Conservation (phyloP, 192 early-diverging fungal genomes). For the Coemansia sp. region DNA sequence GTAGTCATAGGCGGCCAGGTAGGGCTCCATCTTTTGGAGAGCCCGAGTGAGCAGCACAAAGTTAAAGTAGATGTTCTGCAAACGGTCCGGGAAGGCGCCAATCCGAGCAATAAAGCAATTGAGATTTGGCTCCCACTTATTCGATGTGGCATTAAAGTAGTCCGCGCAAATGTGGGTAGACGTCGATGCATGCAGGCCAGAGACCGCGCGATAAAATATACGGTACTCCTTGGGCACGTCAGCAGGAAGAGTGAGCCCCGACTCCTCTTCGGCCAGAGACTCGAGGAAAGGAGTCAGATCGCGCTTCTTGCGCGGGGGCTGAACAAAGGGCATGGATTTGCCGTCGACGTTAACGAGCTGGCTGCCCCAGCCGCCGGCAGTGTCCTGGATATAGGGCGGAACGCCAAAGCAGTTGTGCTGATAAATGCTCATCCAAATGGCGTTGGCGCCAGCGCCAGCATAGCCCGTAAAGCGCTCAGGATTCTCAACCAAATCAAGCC, state of each 20-base stretch:
- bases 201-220: conserved; percentile 42
- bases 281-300: conserved; percentile 55
- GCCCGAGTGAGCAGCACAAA: conserved; percentile 85
- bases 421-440: conserved; percentile 97
- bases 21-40: conserved; percentile 77
- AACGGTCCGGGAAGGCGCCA: conserved; percentile 82
- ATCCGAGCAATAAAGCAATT: conserved; percentile 90
- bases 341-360: conserved; percentile 47
- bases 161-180: conserved; percentile 97
- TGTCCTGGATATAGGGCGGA: conserved; percentile 57
- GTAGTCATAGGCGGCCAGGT: conserved; percentile 72
- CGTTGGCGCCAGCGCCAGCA: conserved; percentile 78
- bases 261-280: conserved; percentile 54
- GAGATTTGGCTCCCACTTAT: conserved; percentile 86
- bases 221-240: conserved; percentile 49
- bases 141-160: conserved; percentile 83
- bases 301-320: conserved; percentile 50
- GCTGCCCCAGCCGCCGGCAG: conserved; percentile 54
- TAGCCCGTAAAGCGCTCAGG: conserved; percentile 98
- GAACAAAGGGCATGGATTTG: conserved; percentile 51
- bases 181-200: conserved; percentile 92
- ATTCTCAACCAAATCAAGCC: conserved; percentile 87
- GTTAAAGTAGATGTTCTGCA: conserved; percentile 96
- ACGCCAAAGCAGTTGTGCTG: conserved; percentile 95
- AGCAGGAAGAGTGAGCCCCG: conserved; percentile 48